Evolutionary conservation across 2,329 filamentous ascomycete genomes (phyloP).

Genomic region (Aureobasidium sp.): DNA sequence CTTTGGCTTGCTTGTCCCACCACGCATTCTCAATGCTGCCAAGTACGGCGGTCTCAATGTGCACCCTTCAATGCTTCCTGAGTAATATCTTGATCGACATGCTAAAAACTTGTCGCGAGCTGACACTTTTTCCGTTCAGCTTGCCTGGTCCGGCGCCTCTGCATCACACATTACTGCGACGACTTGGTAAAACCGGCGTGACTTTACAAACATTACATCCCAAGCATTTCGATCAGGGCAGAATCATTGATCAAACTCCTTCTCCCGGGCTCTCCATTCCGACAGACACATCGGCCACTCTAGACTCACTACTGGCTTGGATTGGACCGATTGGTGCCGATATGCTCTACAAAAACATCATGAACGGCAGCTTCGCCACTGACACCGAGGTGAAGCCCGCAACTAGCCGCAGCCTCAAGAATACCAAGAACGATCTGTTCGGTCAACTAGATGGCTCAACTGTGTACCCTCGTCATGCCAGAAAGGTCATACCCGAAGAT

Average conservation of each 20-base stretch:
- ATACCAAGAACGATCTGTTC: constrained; percentile 21
- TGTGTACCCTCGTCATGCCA: constrained; percentile 48
- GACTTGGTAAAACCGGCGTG: constrained; percentile 59
- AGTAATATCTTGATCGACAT: constrained; percentile 45
- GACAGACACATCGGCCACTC: constrained; percentile 36
- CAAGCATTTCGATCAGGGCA: constrained; percentile 68
- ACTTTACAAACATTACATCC: constrained; percentile 82
- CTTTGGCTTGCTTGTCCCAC: constrained; percentile 84
- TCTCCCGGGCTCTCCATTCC: constrained; percentile 49
- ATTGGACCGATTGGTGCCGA: constrained; percentile 60
- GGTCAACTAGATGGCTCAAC: constrained; percentile 12
- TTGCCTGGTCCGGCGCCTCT: constrained; percentile 81
- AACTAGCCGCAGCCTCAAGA: constrained; percentile 17
- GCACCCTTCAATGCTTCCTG: constrained; percentile 83
- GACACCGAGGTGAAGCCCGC: constrained; percentile 45
- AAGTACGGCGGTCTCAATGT: constrained; percentile 87
- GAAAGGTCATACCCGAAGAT: constrained; percentile 64
- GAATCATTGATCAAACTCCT: constrained; percentile 60
- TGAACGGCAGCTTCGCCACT: constrained; percentile 53
- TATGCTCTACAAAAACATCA: constrained; percentile 63
- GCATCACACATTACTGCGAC: constrained; percentile 69
- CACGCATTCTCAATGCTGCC: constrained; percentile 61
- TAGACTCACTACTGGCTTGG: constrained; percentile 44
- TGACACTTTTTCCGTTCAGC: constrained; percentile 36
- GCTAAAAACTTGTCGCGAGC: constrained; percentile 7